phyloP scores from a whole-genome alignment of 2,329 filamentous ascomycete genomes.

The Colletotrichum tropicale region DNA sequence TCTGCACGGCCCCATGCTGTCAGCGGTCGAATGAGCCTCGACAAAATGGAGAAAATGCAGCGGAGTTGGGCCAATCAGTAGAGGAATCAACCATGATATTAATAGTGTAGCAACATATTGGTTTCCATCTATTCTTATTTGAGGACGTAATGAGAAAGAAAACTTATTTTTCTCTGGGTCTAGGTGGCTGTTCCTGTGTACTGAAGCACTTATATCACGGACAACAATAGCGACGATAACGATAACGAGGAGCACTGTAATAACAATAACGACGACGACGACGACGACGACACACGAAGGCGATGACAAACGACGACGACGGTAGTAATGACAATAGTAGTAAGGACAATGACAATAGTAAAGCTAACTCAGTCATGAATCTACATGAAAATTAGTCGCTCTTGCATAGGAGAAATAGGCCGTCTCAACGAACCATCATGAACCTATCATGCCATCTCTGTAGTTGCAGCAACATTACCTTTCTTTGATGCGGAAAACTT shows the following conservation, averaged over 20 bases:
- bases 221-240: no score
- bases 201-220: no score
- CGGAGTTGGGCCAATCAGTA: background rate
- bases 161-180: no score
- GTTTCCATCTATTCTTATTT: background rate
- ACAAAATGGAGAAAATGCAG: background rate
- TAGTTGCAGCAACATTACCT: background rate
- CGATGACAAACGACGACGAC: no score
- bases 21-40: background rate
- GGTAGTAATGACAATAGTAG: background rate
- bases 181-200: no score
- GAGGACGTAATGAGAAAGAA: background rate
- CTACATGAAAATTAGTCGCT: background rate
- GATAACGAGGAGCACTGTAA: no score
- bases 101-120: background rate
- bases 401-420: background rate
- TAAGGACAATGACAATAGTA: background rate
- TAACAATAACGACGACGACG: no score
- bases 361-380: background rate
- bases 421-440: background rate
- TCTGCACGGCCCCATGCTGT: background rate
- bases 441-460: background rate
- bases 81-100: background rate
- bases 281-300: no score
- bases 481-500: background rate